Evolutionary conservation across 176 grass and related monocot species (phyloP), one percentile per base, ranked within the genome.

Genomic region (Saccharum officinarum): DNA sequence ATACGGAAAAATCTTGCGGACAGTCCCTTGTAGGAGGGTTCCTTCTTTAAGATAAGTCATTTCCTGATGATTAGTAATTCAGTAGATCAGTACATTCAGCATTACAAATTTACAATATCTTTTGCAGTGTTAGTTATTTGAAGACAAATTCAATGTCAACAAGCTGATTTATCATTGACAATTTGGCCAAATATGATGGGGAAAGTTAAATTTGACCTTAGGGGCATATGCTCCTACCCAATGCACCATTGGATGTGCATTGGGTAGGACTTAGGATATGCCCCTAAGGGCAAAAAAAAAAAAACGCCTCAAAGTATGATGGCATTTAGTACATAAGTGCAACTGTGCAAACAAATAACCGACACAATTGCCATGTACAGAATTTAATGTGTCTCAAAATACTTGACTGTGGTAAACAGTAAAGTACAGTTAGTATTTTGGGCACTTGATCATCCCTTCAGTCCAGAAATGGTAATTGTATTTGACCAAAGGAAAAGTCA

Each of bases 31-130:
- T 86, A 96, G 76, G 90, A 98, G 93, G 86, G 90, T 92, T 89
- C 93, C 97, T 91, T 95, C 87, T 89, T 82, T 95, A 86, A 98
- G 86, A 72, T 89, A 89, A 36, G 61, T 88, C 91, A 94, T 89
- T 80, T 94, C 97, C 93, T 99, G 86, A 76, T 70, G 40, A 84
- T 80, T 14, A 31, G 4, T 9, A 52, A 40, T 63, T 75, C 49
- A 64, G 30, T 44, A 69, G 18, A 64, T 70, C 55, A 46, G 67
- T 79, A 79, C 22, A 47, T 57, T 41, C 6, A 47, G 40, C 75
- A 13, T 42, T 84, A 14, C 3, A 12, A 46, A 36, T 78, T 75
- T 75, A 14, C 3, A 13, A 61, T 37, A 82, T 75, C 16, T 69
- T 40, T 40, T 36, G 44, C 61, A 40, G 46, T 84, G 26, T 74